Evolutionary conservation across 805 yeast species (phyloP).

Genomic region (Naumovozyma dairenensis): DNA sequence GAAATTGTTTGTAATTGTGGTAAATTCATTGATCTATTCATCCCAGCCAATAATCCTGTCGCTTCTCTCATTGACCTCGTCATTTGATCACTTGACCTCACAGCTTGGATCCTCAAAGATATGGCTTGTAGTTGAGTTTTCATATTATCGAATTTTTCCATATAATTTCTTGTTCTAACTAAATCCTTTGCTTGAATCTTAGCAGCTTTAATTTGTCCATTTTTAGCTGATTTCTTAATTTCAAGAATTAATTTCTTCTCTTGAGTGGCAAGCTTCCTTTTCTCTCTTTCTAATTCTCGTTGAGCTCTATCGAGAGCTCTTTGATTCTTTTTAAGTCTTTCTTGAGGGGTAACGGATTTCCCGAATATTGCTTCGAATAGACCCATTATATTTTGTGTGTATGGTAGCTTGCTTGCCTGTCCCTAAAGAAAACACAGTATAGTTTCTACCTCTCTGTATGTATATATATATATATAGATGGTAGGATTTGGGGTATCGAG

Average conservation of each 20-base stretch:
- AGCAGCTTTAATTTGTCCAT: conserved; percentile 79
- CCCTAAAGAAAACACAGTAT: no score
- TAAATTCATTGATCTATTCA: conserved; percentile 85
- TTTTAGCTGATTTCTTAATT: conserved; percentile 84
- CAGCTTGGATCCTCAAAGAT: conserved; percentile 80
- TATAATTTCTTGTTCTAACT: conserved; percentile 71
- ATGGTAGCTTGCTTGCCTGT: no score
- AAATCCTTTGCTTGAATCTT: conserved; percentile 94
- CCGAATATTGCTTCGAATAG: conserved; percentile 94
- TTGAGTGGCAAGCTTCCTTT: conserved; percentile 75
- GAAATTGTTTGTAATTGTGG: conserved; percentile 84
- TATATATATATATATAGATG: no score
- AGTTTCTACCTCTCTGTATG: no score
- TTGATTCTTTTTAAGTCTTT: conserved; percentile 88
- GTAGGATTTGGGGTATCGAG: no score
- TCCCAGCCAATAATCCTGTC: conserved; percentile 67
- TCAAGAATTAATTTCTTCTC: conserved; percentile 81
- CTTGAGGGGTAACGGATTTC: conserved; percentile 87
- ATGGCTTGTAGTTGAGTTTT: conserved; percentile 94
- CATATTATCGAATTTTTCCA: conserved; percentile 85
- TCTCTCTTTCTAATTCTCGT: conserved; percentile 84
- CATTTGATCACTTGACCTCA: conserved; percentile 92
- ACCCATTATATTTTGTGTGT: conserved; percentile 39
- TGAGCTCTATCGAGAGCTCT: conserved; percentile 91
- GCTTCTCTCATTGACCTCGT: conserved; percentile 91